phyloP scores from a whole-genome alignment of 2,329 filamentous ascomycete genomes.

The Venturia carpophila region DNA sequence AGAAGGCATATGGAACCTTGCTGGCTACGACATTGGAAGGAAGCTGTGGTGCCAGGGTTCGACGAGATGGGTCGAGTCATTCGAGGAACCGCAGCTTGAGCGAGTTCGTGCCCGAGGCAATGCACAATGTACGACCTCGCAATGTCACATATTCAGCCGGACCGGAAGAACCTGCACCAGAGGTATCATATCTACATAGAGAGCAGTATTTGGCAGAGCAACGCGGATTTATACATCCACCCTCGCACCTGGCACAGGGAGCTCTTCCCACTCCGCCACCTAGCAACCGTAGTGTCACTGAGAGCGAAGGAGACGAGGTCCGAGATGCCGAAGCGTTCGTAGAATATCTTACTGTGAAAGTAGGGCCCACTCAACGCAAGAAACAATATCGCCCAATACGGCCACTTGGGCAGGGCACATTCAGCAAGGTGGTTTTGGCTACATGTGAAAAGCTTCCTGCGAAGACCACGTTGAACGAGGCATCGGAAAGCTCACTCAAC shows the following conservation, averaged over 20 bases:
- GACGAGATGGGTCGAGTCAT: conserved; percentile 11
- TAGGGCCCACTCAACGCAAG: conserved; percentile 56
- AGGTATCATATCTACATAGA: conserved; percentile 47
- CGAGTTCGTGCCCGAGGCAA: conserved; percentile 72
- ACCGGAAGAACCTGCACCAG: neutral
- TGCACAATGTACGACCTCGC: conserved; percentile 57
- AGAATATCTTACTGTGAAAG: conserved; percentile 43
- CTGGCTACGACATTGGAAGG: conserved; percentile 34
- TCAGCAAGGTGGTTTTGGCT: conserved; percentile 87
- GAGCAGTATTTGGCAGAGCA: conserved; percentile 75
- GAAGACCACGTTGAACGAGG: conserved; percentile 38
- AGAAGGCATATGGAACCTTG: conserved; percentile 41
- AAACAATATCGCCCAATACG: conserved; percentile 77
- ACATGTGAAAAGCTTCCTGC: conserved; percentile 59
- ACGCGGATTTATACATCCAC: conserved; percentile 54
- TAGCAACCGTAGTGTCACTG: conserved; percentile 54
- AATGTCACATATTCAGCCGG: conserved; percentile 58
- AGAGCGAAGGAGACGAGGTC: conserved; percentile 46
- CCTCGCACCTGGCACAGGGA: conserved; percentile 12
- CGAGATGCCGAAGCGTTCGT: conserved; percentile 33
- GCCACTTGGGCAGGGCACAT: conserved; percentile 83
- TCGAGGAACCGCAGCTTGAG: conserved; percentile 67
- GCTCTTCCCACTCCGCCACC: conserved; percentile 67
- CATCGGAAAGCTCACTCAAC: conserved; percentile 39
- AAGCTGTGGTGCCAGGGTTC: neutral